Conservation (phyloP, 768 basidiomycete genomes). For the Lactifluus piperatus region DNA sequence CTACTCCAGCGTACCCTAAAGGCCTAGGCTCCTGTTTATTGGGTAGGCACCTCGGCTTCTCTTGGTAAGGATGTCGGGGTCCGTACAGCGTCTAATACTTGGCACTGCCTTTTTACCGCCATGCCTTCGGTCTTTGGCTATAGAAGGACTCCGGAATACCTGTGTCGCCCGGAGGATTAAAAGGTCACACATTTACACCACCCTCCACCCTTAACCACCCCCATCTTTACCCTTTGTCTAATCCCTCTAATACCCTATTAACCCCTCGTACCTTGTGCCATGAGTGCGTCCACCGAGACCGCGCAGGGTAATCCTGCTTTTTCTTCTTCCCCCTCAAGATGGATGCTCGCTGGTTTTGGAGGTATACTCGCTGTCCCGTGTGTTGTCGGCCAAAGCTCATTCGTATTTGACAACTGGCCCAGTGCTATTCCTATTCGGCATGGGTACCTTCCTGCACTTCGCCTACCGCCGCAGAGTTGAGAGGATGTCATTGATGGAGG, state of each 20-base stretch:
- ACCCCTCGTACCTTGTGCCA: background rate
- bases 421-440: slow-evolving; percentile 3
- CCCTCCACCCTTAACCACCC: too few species aligned
- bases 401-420: background rate
- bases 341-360: background rate
- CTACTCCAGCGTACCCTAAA: too few species aligned
- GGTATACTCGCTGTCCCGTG: background rate
- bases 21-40: too few species aligned
- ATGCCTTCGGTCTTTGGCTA: too few species aligned
- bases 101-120: too few species aligned
- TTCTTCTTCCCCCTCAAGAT: background rate
- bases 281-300: background rate
- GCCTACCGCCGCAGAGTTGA: background rate
- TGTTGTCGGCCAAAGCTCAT: background rate
- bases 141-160: too few species aligned
- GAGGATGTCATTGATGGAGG: background rate
- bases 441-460: background rate
- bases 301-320: background rate
- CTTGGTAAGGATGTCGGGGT: too few species aligned
- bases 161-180: too few species aligned
- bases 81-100: too few species aligned
- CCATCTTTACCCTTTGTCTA: background rate
- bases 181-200: too few species aligned
- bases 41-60: too few species aligned
- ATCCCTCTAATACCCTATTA: background rate